Conservation (phyloP, 495 filamentous ascomycete genomes). For the Acidomyces sp. region DNA sequence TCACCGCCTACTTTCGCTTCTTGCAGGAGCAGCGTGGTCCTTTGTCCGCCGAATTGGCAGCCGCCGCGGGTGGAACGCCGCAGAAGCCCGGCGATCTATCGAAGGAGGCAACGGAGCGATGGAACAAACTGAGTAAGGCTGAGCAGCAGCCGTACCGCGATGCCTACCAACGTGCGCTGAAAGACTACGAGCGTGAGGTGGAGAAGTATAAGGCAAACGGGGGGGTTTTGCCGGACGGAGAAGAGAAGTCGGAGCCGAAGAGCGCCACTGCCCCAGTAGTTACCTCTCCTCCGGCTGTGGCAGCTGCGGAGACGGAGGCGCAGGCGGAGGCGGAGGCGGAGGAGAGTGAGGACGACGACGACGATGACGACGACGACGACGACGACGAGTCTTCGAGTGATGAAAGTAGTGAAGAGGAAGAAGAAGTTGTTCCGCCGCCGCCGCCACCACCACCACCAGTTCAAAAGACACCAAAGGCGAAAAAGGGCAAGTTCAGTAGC, state of each 20-base stretch:
- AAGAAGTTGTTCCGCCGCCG: slow-evolving; percentile 1
- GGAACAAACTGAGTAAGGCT: slow-evolving; percentile 56
- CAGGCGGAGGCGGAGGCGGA: not conserved
- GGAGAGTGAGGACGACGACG: slow-evolving; percentile 1
- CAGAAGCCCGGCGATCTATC: slow-evolving; percentile 66
- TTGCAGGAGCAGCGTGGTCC: slow-evolving; percentile 67
- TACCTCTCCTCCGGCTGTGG: no score
- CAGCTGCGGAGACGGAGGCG: no score
- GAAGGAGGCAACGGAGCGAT: slow-evolving; percentile 68
- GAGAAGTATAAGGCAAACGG: slow-evolving; percentile 11
- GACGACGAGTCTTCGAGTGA: slow-evolving; percentile 9
- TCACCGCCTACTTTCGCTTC: slow-evolving; percentile 91
- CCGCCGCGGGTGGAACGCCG: slow-evolving; percentile 22
- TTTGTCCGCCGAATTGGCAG: slow-evolving; percentile 64
- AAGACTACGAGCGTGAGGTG: slow-evolving; percentile 12
- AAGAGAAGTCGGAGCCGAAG: not conserved
- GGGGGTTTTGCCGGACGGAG: slow-evolving; percentile 1
- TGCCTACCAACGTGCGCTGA: slow-evolving; percentile 13
- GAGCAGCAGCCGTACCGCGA: slow-evolving; percentile 56
- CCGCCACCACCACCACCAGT: slow-evolving; percentile 10
- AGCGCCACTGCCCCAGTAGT: no score
- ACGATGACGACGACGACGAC: slow-evolving; percentile 3
- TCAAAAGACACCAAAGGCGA: slow-evolving; percentile 17
- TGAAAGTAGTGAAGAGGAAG: slow-evolving; percentile 12
- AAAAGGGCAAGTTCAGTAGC: slow-evolving; percentile 16